Conservation (phyloP, 1,139 yeast genomes). For the Scheffersomyces titani region DNA sequence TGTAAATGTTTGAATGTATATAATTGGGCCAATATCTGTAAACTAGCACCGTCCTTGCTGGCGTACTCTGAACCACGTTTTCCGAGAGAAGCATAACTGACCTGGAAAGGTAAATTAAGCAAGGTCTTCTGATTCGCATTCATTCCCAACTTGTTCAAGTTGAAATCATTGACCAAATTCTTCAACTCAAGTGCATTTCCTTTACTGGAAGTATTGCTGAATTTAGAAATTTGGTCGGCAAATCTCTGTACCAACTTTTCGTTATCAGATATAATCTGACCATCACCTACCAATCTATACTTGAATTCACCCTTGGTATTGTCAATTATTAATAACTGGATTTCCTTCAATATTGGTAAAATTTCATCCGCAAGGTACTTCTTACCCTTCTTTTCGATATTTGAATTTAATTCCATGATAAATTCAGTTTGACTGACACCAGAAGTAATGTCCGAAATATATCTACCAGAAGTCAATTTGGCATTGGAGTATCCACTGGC, state of each 20-base stretch:
- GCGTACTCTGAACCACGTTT: conserved; percentile 67
- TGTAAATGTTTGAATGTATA: conserved; percentile 84
- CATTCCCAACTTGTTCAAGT: conserved; percentile 10
- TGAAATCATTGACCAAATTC: conserved; percentile 9
- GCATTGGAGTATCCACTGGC: conserved; percentile 74
- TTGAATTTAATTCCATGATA: conserved; percentile 57
- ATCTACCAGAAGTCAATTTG: conserved; percentile 58
- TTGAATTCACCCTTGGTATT: conserved; percentile 34
- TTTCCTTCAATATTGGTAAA: conserved; percentile 62
- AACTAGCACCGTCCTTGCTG: conserved; percentile 76
- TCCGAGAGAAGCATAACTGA: conserved; percentile 77
- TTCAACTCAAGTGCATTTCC: conserved; percentile 2
- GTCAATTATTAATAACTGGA: conserved; percentile 48
- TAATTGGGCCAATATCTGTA: conserved; percentile 80
- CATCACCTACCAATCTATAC: conserved; percentile 63
- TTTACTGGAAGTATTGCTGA: conserved; percentile 2
- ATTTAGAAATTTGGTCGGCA: conserved; percentile 15
- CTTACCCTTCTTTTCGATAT: conserved; percentile 53
- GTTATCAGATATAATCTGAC: conserved; percentile 38
- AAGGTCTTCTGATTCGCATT: conserved; percentile 33
- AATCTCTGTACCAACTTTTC: conserved; percentile 43
- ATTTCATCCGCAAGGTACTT: conserved; percentile 52
- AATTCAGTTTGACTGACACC: conserved; percentile 81
- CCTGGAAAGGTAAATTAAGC: conserved; percentile 83
- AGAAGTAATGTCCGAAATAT: conserved; percentile 60